These are phyloP conservation scores for Claviceps sp. DNA, from an alignment of 2,329 filamentous ascomycete species.

Conservation along the genomic window DNA sequence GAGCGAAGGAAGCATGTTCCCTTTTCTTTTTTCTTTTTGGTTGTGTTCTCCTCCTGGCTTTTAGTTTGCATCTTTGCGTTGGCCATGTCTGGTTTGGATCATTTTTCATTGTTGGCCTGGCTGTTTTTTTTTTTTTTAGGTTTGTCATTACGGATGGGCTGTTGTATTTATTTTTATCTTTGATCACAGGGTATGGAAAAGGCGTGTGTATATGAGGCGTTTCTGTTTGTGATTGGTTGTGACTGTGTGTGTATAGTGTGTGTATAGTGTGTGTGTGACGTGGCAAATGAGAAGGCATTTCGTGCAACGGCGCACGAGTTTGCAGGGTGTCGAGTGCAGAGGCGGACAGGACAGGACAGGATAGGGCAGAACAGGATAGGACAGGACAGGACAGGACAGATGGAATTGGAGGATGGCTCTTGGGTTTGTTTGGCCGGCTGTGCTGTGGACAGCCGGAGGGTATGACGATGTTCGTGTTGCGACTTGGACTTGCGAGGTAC, in stretches of 20 bases:
- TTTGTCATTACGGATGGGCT: not conserved
- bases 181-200: not conserved
- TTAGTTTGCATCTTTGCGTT: not conserved
- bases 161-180: not conserved
- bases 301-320: not conserved
- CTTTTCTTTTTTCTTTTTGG: not conserved
- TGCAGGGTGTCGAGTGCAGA: no score
- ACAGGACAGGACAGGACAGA: not conserved
- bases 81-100: not conserved
- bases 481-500: not conserved
- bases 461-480: not conserved
- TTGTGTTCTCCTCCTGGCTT: no score
- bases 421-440: not conserved
- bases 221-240: not conserved
- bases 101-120: not conserved
- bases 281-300: not conserved
- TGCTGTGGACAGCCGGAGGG: not conserved
- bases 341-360: no score
- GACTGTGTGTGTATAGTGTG: not conserved
- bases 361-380: no score
- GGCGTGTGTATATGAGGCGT: not conserved
- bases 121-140: not conserved
- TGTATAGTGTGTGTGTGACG: not conserved
- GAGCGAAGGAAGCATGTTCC: slow-evolving; percentile 1
- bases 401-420: not conserved